A percentile compares a stretch with the other conserved stretches of the same genome.
Evolutionary conservation across 768 basidiomycete genomes (phyloP).

Genomic region (Lentinula sp.): DNA sequence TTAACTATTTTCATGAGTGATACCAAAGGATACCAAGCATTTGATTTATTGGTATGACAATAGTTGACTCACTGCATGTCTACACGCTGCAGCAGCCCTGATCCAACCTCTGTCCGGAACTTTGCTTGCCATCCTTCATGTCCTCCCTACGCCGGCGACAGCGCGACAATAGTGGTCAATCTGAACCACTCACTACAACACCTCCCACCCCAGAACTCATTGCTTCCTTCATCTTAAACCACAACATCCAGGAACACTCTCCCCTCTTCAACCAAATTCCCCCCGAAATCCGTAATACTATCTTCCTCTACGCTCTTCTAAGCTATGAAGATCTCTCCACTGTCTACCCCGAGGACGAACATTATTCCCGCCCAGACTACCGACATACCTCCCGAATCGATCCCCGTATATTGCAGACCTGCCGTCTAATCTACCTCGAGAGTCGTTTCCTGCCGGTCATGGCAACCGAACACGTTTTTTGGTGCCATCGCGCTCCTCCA

Average conservation of each 20-base stretch:
- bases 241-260: conserved; percentile 8
- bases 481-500: conserved; percentile 10
- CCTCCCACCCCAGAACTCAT: not conserved
- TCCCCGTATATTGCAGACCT: conserved; percentile 15
- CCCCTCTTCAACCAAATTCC: conserved; percentile 14
- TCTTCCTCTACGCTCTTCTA: conserved; percentile 14
- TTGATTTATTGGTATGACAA: too few species aligned
- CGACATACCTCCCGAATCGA: conserved; percentile 9
- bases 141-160: too few species aligned
- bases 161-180: too few species aligned
- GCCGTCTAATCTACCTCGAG: conserved; percentile 17
- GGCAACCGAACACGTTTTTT: conserved; percentile 17
- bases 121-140: too few species aligned
- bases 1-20: too few species aligned
- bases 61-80: too few species aligned
- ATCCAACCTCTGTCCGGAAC: too few species aligned
- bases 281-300: conserved; percentile 16
- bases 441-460: conserved; percentile 13
- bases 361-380: conserved; percentile 17
- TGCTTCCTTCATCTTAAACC: not conserved
- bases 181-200: not conserved
- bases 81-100: too few species aligned
- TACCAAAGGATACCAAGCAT: too few species aligned
- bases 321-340: conserved; percentile 12
- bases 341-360: conserved; percentile 11